Percentiles rank a stretch among this genome's conserved stretches.
Conservation (phyloP, 352 stramenopile species). For the Globisporangium megalacanthum region DNA sequence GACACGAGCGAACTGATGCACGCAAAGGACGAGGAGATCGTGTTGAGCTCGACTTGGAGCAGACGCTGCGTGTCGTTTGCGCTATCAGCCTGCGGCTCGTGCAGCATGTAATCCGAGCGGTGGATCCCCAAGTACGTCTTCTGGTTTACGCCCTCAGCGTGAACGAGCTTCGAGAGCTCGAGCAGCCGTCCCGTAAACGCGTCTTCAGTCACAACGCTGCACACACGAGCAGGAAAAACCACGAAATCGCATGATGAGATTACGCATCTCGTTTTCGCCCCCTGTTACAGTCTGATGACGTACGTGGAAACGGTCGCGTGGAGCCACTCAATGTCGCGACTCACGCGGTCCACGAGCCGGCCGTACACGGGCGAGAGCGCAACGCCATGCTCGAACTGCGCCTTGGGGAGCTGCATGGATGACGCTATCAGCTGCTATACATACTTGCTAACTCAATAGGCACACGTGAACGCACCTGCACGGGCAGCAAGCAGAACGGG, state of each 20-base stretch:
- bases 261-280: no score
- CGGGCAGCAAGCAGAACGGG: constrained; percentile 63
- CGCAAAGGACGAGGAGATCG: constrained; percentile 97
- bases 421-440: background rate
- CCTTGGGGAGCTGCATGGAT: constrained; percentile 29
- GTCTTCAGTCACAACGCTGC: constrained; percentile 75
- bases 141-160: constrained; percentile 66
- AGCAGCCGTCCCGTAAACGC: constrained; percentile 81
- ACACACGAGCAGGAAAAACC: background rate
- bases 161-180: constrained; percentile 66
- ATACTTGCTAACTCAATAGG: background rate
- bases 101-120: constrained; percentile 95
- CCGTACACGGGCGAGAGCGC: constrained; percentile 70
- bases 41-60: constrained; percentile 97
- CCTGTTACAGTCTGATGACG: background rate
- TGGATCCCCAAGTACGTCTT: constrained; percentile 87
- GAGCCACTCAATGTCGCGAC: constrained; percentile 76
- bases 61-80: constrained; percentile 53
- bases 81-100: constrained; percentile 50
- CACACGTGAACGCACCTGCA: constrained; percentile 24
- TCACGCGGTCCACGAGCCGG: constrained; percentile 73
- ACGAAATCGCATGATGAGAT: background rate
- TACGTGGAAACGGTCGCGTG: constrained; percentile 54
- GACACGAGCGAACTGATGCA: constrained; percentile 92
- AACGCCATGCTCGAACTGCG: constrained; percentile 62